Conservation (phyloP, 2,329 filamentous ascomycete genomes). For the Drechslerella coelobrocha region DNA sequence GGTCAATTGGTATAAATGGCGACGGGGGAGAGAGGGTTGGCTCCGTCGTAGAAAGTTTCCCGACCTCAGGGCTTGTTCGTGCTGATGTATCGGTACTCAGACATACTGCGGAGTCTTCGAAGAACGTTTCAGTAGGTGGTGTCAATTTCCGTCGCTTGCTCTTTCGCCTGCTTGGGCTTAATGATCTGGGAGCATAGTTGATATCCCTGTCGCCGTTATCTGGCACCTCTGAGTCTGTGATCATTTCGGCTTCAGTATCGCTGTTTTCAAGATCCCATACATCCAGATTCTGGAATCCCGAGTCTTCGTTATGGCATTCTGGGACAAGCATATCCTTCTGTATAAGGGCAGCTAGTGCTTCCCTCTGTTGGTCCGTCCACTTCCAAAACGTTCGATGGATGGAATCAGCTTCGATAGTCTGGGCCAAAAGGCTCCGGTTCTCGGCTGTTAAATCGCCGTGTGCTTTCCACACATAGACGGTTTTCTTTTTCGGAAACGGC, state of each 20-base stretch:
- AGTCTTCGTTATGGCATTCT: background rate
- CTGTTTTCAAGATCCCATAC: background rate
- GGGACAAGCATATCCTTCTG: background rate
- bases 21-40: too few relatives aligned
- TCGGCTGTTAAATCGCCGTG: conserved; percentile 1
- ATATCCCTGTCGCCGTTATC: background rate
- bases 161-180: background rate
- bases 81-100: background rate
- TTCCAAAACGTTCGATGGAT: conserved; percentile 1
- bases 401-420: conserved; percentile 1
- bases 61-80: too few relatives aligned
- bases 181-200: background rate
- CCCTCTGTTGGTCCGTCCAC: conserved; percentile 8
- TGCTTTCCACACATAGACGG: conserved; percentile 17
- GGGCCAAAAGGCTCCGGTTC: background rate
- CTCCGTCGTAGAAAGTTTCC: too few relatives aligned
- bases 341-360: conserved; percentile 7
- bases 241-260: conserved; percentile 4
- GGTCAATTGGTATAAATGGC: too few relatives aligned
- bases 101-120: background rate
- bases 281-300: background rate
- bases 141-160: background rate
- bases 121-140: background rate
- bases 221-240: background rate
- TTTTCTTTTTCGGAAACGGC: conserved; percentile 22